Percentiles rank a stretch among this genome's conserved stretches.
phyloP scores from a whole-genome alignment of 441 rosid genomes.

The Theobroma grandiflorum region DNA sequence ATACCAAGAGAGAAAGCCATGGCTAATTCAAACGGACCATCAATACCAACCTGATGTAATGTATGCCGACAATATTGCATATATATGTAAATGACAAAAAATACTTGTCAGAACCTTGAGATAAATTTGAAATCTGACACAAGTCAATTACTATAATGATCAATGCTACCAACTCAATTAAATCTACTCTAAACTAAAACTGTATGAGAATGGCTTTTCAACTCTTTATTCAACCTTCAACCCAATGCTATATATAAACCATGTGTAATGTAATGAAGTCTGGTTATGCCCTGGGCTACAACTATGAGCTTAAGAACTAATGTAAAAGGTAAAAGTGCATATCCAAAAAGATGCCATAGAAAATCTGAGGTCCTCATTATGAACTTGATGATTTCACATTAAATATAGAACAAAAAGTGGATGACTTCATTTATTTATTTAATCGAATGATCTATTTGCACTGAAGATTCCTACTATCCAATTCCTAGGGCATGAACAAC shows the following conservation, averaged over 20 bases:
- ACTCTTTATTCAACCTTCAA: constrained; percentile 7
- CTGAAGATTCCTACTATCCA: background rate
- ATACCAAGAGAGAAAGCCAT: background rate
- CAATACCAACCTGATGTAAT: background rate
- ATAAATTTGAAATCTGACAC: constrained; percentile 2
- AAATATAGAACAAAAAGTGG: background rate
- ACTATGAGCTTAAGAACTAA: background rate
- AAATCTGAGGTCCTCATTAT: background rate
- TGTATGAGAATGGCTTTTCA: background rate
- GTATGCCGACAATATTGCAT: background rate
- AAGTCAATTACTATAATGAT: background rate
- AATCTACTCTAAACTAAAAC: constrained; percentile 6
- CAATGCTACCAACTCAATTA: background rate
- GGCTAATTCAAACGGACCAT: constrained; percentile 17
- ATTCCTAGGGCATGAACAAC: background rate
- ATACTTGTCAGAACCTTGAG: background rate
- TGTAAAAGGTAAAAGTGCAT: background rate
- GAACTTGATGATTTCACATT: background rate
- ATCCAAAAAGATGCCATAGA: background rate
- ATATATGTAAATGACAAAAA: background rate
- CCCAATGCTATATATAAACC: background rate
- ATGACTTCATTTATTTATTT: background rate
- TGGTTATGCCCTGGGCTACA: background rate
- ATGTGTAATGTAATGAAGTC: background rate
- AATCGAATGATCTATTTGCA: background rate